Evolutionary conservation across 1,284 basidiomycete genomes (phyloP).

Genomic region (Exobasidium rhododendri): DNA sequence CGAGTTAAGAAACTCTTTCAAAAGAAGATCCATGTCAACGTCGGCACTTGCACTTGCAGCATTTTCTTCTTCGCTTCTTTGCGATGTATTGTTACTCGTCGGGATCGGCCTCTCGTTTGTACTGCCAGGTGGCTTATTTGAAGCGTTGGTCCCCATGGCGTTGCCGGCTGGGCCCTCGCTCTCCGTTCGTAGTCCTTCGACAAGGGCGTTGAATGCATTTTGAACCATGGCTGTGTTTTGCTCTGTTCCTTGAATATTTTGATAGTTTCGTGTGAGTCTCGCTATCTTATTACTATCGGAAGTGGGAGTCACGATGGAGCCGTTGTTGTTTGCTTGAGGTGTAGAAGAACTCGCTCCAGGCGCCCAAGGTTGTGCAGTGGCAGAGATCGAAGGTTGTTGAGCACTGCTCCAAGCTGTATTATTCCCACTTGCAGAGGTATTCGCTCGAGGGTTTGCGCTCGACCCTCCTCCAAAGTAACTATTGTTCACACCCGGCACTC

Average conservation of each 20-base stretch:
- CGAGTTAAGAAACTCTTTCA: conserved; percentile 18
- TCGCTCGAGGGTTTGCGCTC: conserved; percentile 5
- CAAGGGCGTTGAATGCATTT: conserved; percentile 69
- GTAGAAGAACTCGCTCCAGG: not conserved
- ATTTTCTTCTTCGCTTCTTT: not conserved
- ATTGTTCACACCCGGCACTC: not conserved
- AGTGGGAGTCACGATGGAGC: not conserved
- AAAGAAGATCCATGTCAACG: conserved; percentile 16
- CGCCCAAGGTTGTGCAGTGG: not conserved
- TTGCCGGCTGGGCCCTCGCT: not conserved
- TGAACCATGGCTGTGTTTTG: conserved; percentile 71
- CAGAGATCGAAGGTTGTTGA: conserved; percentile 1
- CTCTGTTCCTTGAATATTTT: conserved; percentile 66
- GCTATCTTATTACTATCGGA: not conserved
- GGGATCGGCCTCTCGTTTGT: no score
- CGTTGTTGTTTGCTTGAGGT: not conserved
- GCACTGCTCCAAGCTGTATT: not conserved
- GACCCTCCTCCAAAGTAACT: conserved; percentile 15
- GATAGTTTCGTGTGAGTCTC: conserved; percentile 58
- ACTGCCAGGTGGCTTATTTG: not conserved
- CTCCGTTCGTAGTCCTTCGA: conserved; percentile 67
- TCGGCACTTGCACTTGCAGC: conserved; percentile 3
- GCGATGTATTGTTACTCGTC: conserved; percentile 16
- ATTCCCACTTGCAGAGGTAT: not conserved
- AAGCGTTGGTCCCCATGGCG: not conserved